Percentiles rank a stretch among this genome's conserved stretches.
These are phyloP conservation scores for Fusarium bulbicola DNA, from an alignment of 2,329 filamentous ascomycete genomes.

Conservation along the genomic window DNA sequence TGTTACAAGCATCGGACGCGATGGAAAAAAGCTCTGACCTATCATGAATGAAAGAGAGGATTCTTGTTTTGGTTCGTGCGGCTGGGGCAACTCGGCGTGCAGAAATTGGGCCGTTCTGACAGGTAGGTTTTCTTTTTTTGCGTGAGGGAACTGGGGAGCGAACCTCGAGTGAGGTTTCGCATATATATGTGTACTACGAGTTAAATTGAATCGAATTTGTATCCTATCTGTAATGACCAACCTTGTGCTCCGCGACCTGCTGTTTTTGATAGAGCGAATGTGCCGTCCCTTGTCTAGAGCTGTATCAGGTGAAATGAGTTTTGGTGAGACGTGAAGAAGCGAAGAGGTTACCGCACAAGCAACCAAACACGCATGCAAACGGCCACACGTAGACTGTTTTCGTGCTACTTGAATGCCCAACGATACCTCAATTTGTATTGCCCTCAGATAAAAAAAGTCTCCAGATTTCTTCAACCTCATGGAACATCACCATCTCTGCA, in stretches of 20 bases:
- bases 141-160: background rate
- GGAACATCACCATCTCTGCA: conserved; percentile 16
- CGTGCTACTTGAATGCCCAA: background rate
- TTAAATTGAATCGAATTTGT: background rate
- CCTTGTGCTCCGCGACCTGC: background rate
- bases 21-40: conserved; percentile 95
- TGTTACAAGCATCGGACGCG: conserved; percentile 94
- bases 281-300: background rate
- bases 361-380: background rate
- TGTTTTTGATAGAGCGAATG: background rate
- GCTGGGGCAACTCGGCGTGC: conserved; percentile 7
- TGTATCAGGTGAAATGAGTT: conserved; percentile 27
- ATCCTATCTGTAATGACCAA: background rate
- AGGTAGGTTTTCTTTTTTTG: conserved; percentile 14
- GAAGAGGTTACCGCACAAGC: background rate
- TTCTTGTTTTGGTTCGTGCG: conserved; percentile 21
- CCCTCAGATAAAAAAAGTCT: background rate
- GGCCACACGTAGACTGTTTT: background rate
- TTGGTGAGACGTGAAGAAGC: conserved; percentile 25
- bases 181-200: background rate
- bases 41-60: conserved; percentile 52
- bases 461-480: conserved; percentile 4
- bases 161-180: conserved; percentile 9
- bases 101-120: background rate
- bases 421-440: background rate